A percentile compares a stretch with the other conserved stretches of the same genome.
Conservation (phyloP, 2,329 filamentous ascomycete species). For the Diaporthe capsici region DNA sequence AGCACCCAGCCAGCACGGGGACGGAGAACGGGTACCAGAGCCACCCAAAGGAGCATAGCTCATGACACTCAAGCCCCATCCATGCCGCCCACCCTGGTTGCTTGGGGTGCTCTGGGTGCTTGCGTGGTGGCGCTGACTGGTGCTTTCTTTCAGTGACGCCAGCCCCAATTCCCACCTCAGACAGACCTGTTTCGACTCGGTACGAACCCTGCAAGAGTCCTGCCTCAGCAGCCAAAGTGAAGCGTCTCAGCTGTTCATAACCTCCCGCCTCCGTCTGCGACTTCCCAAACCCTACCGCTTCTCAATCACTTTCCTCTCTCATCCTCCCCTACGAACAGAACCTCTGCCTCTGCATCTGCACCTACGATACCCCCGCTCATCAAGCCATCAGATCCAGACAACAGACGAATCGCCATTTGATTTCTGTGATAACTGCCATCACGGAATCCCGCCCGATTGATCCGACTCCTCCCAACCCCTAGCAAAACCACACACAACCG, state of each 20-base stretch:
- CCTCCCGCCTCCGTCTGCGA: slow-evolving; percentile 34
- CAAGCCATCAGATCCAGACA: slow-evolving; percentile 18
- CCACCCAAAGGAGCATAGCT: slow-evolving; percentile 14
- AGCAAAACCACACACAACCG: slow-evolving; percentile 19
- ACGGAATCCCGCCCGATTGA: slow-evolving; percentile 26
- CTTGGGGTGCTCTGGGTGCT: slow-evolving; percentile 13
- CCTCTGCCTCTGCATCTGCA: slow-evolving; percentile 5
- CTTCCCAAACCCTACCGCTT: slow-evolving; percentile 1
- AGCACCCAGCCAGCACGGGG: slow-evolving; percentile 23
- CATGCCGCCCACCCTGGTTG: slow-evolving; percentile 11
- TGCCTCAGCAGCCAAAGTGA: slow-evolving; percentile 35
- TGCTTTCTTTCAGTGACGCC: slow-evolving; percentile 28
- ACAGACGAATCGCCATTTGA: neutral
- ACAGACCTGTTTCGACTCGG: slow-evolving; percentile 36
- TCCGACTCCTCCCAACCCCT: neutral
- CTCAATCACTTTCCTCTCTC: slow-evolving; percentile 5
- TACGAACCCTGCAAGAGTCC: slow-evolving; percentile 31
- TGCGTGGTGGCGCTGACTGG: slow-evolving; percentile 31
- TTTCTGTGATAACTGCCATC: neutral
- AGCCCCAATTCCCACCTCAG: slow-evolving; percentile 33
- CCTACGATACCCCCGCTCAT: slow-evolving; percentile 27
- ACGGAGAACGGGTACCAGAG: slow-evolving; percentile 16
- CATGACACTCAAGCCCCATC: neutral
- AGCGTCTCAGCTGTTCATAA: slow-evolving; percentile 37
- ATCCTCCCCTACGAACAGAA: slow-evolving; percentile 17